A percentile compares a stretch with the other conserved stretches of the same genome.
These are phyloP conservation scores for Saposhnikovia divaricata DNA, from an alignment of 129 eudicot species.

Conservation along the genomic window DNA sequence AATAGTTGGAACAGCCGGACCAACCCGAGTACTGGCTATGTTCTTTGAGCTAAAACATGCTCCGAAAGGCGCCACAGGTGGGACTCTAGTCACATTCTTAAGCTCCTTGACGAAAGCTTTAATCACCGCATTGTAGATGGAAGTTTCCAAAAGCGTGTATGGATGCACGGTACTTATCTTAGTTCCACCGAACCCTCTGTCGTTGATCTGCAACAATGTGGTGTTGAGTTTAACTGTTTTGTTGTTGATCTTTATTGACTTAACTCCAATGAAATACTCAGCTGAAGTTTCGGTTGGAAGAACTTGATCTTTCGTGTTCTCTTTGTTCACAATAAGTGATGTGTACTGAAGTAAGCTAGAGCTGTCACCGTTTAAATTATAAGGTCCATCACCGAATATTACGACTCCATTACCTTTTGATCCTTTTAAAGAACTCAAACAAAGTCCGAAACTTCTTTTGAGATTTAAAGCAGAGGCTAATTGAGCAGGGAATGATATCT, in stretches of 20 bases:
- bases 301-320: background rate
- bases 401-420: constrained; percentile 14
- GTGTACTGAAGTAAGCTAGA: constrained; percentile 29
- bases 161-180: constrained; percentile 20
- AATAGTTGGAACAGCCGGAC: background rate
- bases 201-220: constrained; percentile 14
- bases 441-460: constrained; percentile 23
- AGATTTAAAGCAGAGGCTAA: constrained; percentile 31
- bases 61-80: background rate
- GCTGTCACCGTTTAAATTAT: background rate
- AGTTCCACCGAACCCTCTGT: constrained; percentile 14
- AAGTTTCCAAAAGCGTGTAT: background rate
- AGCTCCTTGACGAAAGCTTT: background rate
- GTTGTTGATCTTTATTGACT: constrained; percentile 5
- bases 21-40: background rate
- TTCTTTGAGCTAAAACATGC: constrained; percentile 1
- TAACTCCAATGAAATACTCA: constrained; percentile 18
- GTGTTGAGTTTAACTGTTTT: constrained; percentile 8
- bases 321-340: constrained; percentile 16
- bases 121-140: background rate
- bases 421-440: constrained; percentile 26
- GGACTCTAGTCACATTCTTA: background rate
- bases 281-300: background rate
- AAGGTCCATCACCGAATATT: constrained; percentile 29
- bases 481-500: constrained; percentile 29